Conservation (phyloP, 768 basidiomycete genomes). For the Suillus plorans region DNA sequence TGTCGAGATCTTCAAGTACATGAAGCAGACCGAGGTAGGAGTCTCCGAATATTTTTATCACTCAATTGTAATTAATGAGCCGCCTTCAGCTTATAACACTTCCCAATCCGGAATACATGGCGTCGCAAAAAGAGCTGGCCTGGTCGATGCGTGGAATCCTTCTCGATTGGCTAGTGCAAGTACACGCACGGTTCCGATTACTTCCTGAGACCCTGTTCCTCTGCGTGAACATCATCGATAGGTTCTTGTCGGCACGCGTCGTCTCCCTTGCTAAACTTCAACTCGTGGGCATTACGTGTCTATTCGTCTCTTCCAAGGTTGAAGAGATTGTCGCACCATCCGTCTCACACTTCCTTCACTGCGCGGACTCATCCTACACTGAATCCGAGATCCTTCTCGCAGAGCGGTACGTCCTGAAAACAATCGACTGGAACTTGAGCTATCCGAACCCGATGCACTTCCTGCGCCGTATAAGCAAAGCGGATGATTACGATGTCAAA, state of each 20-base stretch:
- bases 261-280: conserved; percentile 85
- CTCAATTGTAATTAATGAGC: neutral
- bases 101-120: conserved; percentile 86
- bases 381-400: conserved; percentile 85
- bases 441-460: conserved; percentile 90
- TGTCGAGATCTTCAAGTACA: conserved; percentile 88
- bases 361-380: conserved; percentile 75
- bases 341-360: conserved; percentile 74
- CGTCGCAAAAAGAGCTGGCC: conserved; percentile 74
- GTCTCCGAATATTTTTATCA: neutral
- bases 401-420: conserved; percentile 84
- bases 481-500: conserved; percentile 86
- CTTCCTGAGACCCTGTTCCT: conserved; percentile 92
- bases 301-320: conserved; percentile 88
- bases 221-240: conserved; percentile 81
- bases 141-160: conserved; percentile 91
- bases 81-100: conserved; percentile 63
- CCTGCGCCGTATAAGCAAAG: conserved; percentile 87
- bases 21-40: conserved; percentile 78
- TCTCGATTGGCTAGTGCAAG: conserved; percentile 92
- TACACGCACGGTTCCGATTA: conserved; percentile 83
- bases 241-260: conserved; percentile 67
- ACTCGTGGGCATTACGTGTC: conserved; percentile 84
- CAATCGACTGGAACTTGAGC: conserved; percentile 81
- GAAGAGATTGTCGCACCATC: conserved; percentile 92